phyloP scores from a whole-genome alignment of 805 yeast species.

The Candida sithepensis region DNA sequence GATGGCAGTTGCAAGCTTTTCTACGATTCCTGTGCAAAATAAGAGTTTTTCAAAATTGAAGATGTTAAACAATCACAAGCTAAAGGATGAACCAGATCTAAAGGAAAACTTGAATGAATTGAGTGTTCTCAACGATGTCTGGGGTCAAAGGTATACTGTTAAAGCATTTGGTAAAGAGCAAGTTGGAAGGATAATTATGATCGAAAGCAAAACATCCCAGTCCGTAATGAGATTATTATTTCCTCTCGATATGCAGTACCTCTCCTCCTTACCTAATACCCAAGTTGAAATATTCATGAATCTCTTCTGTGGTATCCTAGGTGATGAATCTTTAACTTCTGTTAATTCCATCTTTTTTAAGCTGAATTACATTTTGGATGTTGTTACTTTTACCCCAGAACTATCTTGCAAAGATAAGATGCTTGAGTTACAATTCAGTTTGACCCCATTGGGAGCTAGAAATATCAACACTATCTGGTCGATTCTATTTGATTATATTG shows the following conservation, averaged over 20 bases:
- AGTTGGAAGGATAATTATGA: conserved; percentile 32
- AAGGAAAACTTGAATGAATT: neutral
- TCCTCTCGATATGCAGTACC: conserved; percentile 15
- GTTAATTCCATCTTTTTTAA: conserved; percentile 38
- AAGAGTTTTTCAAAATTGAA: neutral
- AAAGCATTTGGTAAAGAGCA: conserved; percentile 21
- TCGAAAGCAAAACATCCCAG: conserved; percentile 30
- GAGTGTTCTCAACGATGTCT: conserved; percentile 8
- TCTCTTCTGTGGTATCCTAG: conserved; percentile 56
- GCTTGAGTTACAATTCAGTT: conserved; percentile 46
- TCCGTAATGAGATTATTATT: conserved; percentile 44
- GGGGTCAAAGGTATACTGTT: conserved; percentile 23
- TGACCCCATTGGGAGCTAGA: conserved; percentile 45
- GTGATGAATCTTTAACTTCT: conserved; percentile 57
- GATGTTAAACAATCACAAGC: neutral
- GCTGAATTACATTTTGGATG: conserved; percentile 33
- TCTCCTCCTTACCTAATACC: conserved; percentile 10
- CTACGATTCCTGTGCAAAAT: conserved; percentile 22
- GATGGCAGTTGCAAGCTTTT: conserved; percentile 43
- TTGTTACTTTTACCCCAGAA: conserved; percentile 35
- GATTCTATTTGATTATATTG: conserved; percentile 32
- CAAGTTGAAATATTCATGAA: conserved; percentile 31
- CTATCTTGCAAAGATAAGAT: conserved; percentile 16
- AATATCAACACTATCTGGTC: conserved; percentile 33
- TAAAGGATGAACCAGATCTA: neutral